Conservation (phyloP, 1,139 yeast species). For the Magnusiomyces tetraspermus region DNA sequence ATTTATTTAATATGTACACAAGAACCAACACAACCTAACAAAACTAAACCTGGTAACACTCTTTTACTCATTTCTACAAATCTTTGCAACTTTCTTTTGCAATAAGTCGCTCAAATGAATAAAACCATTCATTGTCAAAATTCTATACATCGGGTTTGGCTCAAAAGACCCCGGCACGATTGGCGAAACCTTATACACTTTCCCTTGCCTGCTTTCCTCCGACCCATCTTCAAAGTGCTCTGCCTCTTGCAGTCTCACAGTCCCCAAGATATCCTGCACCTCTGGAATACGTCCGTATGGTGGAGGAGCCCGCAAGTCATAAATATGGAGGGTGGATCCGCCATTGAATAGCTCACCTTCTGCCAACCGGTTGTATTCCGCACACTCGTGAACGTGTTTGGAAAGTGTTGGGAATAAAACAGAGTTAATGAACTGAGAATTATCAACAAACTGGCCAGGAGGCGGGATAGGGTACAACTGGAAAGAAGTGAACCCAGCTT, state of each 20-base stretch:
- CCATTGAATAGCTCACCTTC: conserved; percentile 39
- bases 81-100: conserved; percentile 36
- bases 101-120: conserved; percentile 49
- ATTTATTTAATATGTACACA: too few relatives aligned
- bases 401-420: conserved; percentile 29
- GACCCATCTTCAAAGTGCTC: conserved; percentile 23
- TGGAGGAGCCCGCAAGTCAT: conserved; percentile 61
- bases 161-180: conserved; percentile 52
- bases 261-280: conserved; percentile 63
- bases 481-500: background rate
- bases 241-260: conserved; percentile 43
- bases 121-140: conserved; percentile 49
- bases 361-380: conserved; percentile 53
- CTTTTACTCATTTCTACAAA: conserved; percentile 17
- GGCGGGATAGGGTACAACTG: conserved; percentile 8
- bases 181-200: conserved; percentile 1
- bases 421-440: conserved; percentile 20
- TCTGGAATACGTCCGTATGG: conserved; percentile 62
- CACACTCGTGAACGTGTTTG: conserved; percentile 39
- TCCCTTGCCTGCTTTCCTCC: background rate
- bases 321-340: conserved; percentile 29
- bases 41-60: too few relatives aligned
- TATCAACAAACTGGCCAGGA: conserved; percentile 9
- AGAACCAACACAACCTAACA: too few relatives aligned
- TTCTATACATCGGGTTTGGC: conserved; percentile 49